These are phyloP conservation scores for Moniliella sp. DNA, from an alignment of 1,284 basidiomycete species.

Conservation along the genomic window DNA sequence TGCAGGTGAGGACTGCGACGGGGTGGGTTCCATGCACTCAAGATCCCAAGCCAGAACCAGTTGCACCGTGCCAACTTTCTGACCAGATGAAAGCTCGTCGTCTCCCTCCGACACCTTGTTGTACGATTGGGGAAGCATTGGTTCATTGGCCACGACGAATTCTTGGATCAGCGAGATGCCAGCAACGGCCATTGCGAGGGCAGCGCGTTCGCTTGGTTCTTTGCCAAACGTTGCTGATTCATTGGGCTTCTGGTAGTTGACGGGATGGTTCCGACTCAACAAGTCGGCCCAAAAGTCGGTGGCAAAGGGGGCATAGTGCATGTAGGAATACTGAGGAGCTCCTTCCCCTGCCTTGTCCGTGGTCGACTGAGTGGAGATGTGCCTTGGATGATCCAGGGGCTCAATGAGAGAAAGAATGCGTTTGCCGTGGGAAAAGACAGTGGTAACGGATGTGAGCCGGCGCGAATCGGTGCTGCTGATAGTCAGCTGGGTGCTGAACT, in stretches of 20 bases:
- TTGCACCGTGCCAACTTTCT: conserved; percentile 32
- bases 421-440: conserved; percentile 33
- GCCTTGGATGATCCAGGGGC: conserved; percentile 21
- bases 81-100: conserved; percentile 10
- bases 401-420: conserved; percentile 29
- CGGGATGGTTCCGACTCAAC: conserved; percentile 29
- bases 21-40: conserved; percentile 31
- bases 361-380: too few species aligned
- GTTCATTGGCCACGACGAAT: conserved; percentile 27
- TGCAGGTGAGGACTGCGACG: too few species aligned
- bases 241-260: conserved; percentile 16
- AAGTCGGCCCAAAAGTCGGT: conserved; percentile 33
- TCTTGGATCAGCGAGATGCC: conserved; percentile 34
- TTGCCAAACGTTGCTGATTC: conserved; percentile 25
- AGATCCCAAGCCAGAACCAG: conserved; percentile 35
- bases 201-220: conserved; percentile 27
- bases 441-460: conserved; percentile 26
- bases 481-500: conserved; percentile 26
- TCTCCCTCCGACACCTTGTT: not conserved
- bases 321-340: conserved; percentile 6
- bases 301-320: conserved; percentile 32
- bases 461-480: conserved; percentile 19
- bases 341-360: too few species aligned
- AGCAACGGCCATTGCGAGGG: conserved; percentile 28
- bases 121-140: conserved; percentile 2